Base-by-base conservation (phyloP, 352 stramenopile species). In the Pythium sp. region DNA sequence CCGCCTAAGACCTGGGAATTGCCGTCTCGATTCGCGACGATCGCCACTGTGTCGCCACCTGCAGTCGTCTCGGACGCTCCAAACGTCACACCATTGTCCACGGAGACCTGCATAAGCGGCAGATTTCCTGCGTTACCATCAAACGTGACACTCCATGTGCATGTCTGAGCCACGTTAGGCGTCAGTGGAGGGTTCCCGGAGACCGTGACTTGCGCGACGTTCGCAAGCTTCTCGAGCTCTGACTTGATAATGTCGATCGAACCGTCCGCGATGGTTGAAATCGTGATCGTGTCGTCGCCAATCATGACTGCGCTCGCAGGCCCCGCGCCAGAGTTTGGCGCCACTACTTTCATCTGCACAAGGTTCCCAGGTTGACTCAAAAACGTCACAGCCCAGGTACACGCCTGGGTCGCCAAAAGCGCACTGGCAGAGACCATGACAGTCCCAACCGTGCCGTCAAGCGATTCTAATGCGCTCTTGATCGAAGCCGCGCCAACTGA, bases 171-270 rank as follows among this genome's bases (percentile, higher is more conserved):
- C 12, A 81, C 62, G n/a, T 80, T 78, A 1, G 79, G 74, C 26
- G 73, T 71, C 20, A 69, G 24, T 15, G 65, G 79, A 54, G 81
- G 49, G 5, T 70, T 77, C 1, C 80, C 75, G 6, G 90, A 88
- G 24, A 98, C 93, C 3, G 83, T 97, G 9, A 99, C 94, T 54
- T 86, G 78, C 12, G 87, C 93, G 28, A 99, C 92, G 28, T 94
- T 97, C 8, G 71, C 73, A 18, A 99, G 80, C 57, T 88, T 84
- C 65, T 98, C 93, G 18, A 99, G 88, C 68, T 98, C 94, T 0
- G 93, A 82, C 75, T 98, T 97, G 68, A 99, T 94, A n/a, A 98
- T 84, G 64, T 98, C 89, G 49, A 97, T 90, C 8, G 88, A 79
- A 2, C 93, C 93, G 38, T 97, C 82, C 20, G 75, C 72, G 46